Base-by-base conservation (phyloP, 2,329 filamentous ascomycete species). In the Phialophora verrucosa region DNA sequence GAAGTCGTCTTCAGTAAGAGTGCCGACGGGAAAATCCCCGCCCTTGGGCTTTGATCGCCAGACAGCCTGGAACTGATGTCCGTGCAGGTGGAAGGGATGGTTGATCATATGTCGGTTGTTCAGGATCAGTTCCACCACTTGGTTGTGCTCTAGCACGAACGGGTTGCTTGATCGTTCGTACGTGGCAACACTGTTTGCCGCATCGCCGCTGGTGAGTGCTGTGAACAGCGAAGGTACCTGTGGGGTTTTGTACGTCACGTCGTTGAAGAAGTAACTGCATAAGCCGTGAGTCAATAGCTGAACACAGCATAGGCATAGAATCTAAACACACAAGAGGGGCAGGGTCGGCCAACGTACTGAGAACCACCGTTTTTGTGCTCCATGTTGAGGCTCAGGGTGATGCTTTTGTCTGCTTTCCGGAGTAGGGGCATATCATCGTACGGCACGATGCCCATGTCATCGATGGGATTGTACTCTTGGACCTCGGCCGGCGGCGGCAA, bases 391-490 rank as follows among this genome's bases (percentile, higher is more conserved):
- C 88, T 81, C 5, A 94, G 80, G 53, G 84, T 83, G 55, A 94
- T 82, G 1, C 80, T 82, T 62, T 87, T 83, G 74, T 90, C 87
- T 5, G 64, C 88, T 10, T 87, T 79, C 1, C 83, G 82, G 4
- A 89, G 83, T 2, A 90, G 80, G 7, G 83, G 79, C 76, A 87
- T 80, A 53, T 86, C 84, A 74, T 96, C 91, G 61, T 85, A 83
- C 0, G 92, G 90, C 0, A 89, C 82, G 0, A 96, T 83, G 0
- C 78, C 83, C 70, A 90, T 87, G 74, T 96, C 92, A 73, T 96
- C 91, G 66, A 89, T 88, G 1, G 88, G 84, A 27, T 88, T 78
- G 55, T 91, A 87, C 54, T 89, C 82, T 56, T 88, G 82, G 2
- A 93, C 74, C 0, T 82, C 64, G 0, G 84, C 82, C 0, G 91